These are phyloP conservation scores for Erigeron philadelphicus DNA, from an alignment of 140 eudicot genomes.

Conservation along the genomic window DNA sequence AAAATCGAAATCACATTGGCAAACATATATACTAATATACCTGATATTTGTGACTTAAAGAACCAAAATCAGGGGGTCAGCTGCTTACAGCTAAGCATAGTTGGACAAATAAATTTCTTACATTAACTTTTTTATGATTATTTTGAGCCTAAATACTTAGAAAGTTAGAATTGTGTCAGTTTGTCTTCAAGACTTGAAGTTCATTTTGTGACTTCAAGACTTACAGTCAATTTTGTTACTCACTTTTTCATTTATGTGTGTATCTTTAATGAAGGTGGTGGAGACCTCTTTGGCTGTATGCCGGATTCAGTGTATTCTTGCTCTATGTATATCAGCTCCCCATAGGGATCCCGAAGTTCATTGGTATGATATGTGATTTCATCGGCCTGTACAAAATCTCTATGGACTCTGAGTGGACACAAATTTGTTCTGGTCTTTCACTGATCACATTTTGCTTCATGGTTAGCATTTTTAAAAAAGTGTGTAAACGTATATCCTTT, in stretches of 20 bases:
- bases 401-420: slow-evolving; percentile 35
- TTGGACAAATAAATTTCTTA: not conserved
- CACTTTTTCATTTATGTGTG: slow-evolving; percentile 22
- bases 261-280: slow-evolving; percentile 51
- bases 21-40: not conserved
- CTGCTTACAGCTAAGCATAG: not conserved
- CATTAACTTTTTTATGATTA: not conserved
- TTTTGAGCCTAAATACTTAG: not conserved
- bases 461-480: slow-evolving; percentile 28
- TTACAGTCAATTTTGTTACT: slow-evolving; percentile 3
- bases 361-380: slow-evolving; percentile 30
- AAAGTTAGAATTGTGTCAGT: not conserved
- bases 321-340: slow-evolving; percentile 50
- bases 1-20: not conserved
- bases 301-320: slow-evolving; percentile 48
- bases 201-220: not conserved
- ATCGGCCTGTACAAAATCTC: slow-evolving; percentile 46
- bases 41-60: not conserved
- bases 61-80: slow-evolving; percentile 7
- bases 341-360: slow-evolving; percentile 30
- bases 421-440: slow-evolving; percentile 48
- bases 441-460: slow-evolving; percentile 46
- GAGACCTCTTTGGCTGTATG: slow-evolving; percentile 56
- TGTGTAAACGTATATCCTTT: slow-evolving; percentile 5
- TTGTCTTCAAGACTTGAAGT: not conserved